Base-by-base conservation (phyloP, 1,284 basidiomycete species). In the Exobasidium cylindrosporum region DNA sequence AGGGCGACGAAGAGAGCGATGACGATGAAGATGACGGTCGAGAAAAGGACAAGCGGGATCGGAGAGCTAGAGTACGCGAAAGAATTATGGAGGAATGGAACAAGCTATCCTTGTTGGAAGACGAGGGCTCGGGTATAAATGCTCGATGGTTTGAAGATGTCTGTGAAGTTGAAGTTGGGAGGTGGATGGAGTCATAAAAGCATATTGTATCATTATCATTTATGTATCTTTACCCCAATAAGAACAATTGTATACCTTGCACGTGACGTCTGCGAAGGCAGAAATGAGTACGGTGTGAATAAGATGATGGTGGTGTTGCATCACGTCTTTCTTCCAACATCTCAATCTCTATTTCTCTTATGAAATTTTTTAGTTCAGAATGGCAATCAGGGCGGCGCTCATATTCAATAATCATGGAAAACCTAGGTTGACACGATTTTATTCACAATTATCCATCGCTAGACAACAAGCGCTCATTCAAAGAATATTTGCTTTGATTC, bases 351-450 rank as follows among this genome's bases (percentile, higher is more conserved):
- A n/a, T n/a, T n/a, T n/a, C n/a, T n/a, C n/a, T n/a, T n/a, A n/a
- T n/a, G n/a, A n/a, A n/a, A n/a, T n/a, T n/a, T n/a, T n/a, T n/a
- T n/a, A n/a, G n/a, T n/a, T 40, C 17, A 50, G 26, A 45, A 78
- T 74, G 70, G 94, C 95, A 90, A 95, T 96, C 66, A 91, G 93
- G 81, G 90, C 89, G 52, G 88, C 89, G 47, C 83, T 90, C 69
- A 90, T 90, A 73, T 88, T 84, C 60, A 92, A 91, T 90, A 84
- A 94, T 90, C 81, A 92, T 87, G 54, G 86, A 86, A 88, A 95
- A 66, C 88, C 96, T 11, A 88, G 96, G 53, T 83, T 99, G 61
- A 90, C 91, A 70, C 97, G 97, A 82, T 98, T 97, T 86, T 99
- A 96, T 83, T 73, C 78, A 2, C 72, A 69, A 43, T 64, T 78